Evolutionary conservation across 2,329 filamentous ascomycete genomes (phyloP), one percentile per base, ranked within the genome.

Genomic region (Metarhizium brunneum): DNA sequence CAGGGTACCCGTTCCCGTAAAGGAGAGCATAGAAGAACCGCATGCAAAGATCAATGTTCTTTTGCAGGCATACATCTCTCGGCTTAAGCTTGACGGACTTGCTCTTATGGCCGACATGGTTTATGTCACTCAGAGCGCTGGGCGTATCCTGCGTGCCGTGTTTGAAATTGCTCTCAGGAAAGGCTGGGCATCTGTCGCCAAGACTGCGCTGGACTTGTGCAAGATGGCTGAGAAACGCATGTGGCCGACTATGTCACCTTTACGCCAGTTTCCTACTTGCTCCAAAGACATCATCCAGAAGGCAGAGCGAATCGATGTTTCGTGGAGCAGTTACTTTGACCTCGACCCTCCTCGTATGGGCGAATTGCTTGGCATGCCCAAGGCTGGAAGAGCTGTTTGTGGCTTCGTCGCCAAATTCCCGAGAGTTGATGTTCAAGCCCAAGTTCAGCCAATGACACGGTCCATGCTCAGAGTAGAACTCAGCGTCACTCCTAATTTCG

Each of bases 151-250:
- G 49, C 85, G 94, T 56, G 94, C 94, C 0, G 87, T 99, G 52
- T 99, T 97, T 62, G 95, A 99, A 73, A 97, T 99, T 54, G 87
- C 89, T n/a, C 74, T 99, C 61, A 95, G 92, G 74, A 96, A 96
- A 72, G 92, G 92, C 38, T 99, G 92, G 92, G 85, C 94, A 1
- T 87, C 85, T 16, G 94, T 97, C 3, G 90, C 94, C 8, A 96
- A 94, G 74, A 90, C 88, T 59, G 92, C 94, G 0, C 77, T 99
- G 47, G 90, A 96, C 64, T 80, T 99, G 54, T 99, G 95, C 75
- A 99, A 99, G 76, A 97, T 96, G 90, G 94, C 92, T 0, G 94
- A 99, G 76, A 96, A 96, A 78, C 83, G 95, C 52, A 99, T 99
- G 95, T 99, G 94, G 94, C 92, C 92, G 14, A 97, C 92, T 6